These are phyloP conservation scores for Phoenix dactylifera DNA, from an alignment of 176 grass and related monocot genomes.

Conservation along the genomic window DNA sequence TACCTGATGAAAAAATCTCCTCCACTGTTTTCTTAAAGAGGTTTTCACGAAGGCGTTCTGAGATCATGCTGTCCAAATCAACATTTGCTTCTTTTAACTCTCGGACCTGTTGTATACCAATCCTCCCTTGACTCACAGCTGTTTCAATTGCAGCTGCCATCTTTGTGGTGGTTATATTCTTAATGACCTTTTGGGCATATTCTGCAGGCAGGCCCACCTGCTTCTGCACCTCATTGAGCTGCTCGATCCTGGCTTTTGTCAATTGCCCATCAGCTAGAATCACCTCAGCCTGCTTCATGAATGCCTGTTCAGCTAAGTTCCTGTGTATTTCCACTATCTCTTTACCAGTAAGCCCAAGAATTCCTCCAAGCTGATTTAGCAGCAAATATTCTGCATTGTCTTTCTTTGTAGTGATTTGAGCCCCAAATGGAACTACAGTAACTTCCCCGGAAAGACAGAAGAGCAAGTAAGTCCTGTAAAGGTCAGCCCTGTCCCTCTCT, in stretches of 20 bases:
- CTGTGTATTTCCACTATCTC: slow-evolving; percentile 69
- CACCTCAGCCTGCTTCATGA: slow-evolving; percentile 89
- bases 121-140: slow-evolving; percentile 67
- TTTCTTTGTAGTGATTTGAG: slow-evolving; percentile 53
- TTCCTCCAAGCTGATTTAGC: slow-evolving; percentile 73
- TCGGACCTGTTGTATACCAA: slow-evolving; percentile 69
- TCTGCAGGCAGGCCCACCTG: slow-evolving; percentile 76
- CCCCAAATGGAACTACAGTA: slow-evolving; percentile 63
- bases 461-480: slow-evolving; percentile 78
- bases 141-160: slow-evolving; percentile 76
- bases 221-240: slow-evolving; percentile 80
- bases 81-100: slow-evolving; percentile 73
- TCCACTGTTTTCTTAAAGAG: slow-evolving; percentile 74
- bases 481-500: slow-evolving; percentile 66
- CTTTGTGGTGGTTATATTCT: slow-evolving; percentile 82
- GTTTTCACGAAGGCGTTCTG: slow-evolving; percentile 58
- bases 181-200: slow-evolving; percentile 92
- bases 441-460: slow-evolving; percentile 82
- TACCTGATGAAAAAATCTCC: slow-evolving; percentile 80
- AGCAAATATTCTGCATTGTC: slow-evolving; percentile 64
- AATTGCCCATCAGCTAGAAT: slow-evolving; percentile 95
- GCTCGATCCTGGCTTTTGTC: slow-evolving; percentile 75
- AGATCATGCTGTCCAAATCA: slow-evolving; percentile 63
- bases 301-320: slow-evolving; percentile 85
- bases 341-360: slow-evolving; percentile 73